phyloP scores from a whole-genome alignment of 345 rosid species.

The Hibiscus tridactylites region DNA sequence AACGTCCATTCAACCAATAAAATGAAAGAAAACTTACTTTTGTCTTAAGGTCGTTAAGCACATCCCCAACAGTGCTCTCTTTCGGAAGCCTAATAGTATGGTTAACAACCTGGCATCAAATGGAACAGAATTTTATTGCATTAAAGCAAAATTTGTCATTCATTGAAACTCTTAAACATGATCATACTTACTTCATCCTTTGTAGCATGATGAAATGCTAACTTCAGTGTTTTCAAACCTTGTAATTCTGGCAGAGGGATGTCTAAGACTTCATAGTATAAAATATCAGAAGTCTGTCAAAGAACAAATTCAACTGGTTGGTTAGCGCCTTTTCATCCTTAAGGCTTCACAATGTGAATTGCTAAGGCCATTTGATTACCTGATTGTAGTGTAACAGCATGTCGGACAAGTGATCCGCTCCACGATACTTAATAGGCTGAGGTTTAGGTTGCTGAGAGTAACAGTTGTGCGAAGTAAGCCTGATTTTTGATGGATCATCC shows the following conservation, averaged over 20 bases:
- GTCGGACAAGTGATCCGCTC: slow-evolving; percentile 67
- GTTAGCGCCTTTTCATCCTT: slow-evolving; percentile 8
- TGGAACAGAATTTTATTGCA: slow-evolving; percentile 13
- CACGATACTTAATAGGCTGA: slow-evolving; percentile 60
- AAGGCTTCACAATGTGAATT: neutral
- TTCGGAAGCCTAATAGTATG: slow-evolving; percentile 88
- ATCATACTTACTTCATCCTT: slow-evolving; percentile 74
- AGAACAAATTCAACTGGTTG: slow-evolving; percentile 10
- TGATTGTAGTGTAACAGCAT: slow-evolving; percentile 91
- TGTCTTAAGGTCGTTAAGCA: slow-evolving; percentile 76
- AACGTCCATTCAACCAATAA: neutral
- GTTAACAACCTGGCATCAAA: slow-evolving; percentile 53
- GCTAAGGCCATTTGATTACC: slow-evolving; percentile 25
- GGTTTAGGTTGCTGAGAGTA: slow-evolving; percentile 71
- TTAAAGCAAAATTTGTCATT: slow-evolving; percentile 5
- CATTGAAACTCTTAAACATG: neutral
- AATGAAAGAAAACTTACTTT: slow-evolving; percentile 39
- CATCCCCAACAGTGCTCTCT: slow-evolving; percentile 88
- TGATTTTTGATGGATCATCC: slow-evolving; percentile 61
- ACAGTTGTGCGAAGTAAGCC: slow-evolving; percentile 72
- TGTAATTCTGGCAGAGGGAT: slow-evolving; percentile 95
- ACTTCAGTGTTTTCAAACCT: slow-evolving; percentile 77
- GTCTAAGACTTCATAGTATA: slow-evolving; percentile 93
- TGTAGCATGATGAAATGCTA: slow-evolving; percentile 68
- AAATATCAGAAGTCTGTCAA: slow-evolving; percentile 70